Evolutionary conservation across 192 early-diverging fungal genomes (phyloP).

Genomic region (Coemansia sp.): DNA sequence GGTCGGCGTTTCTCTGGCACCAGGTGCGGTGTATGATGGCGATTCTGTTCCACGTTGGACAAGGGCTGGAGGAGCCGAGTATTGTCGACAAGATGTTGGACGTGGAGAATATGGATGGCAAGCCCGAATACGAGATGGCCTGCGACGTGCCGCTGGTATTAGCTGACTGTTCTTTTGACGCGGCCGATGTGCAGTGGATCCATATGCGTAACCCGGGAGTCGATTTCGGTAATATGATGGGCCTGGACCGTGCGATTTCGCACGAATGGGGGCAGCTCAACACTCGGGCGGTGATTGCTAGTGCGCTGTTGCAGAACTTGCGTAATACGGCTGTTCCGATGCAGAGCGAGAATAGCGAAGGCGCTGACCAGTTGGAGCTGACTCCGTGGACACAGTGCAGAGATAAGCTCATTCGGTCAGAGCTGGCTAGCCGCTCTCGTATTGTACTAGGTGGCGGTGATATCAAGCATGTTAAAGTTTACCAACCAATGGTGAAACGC

Average conservation of each 20-base stretch:
- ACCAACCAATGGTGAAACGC: conserved; percentile 43
- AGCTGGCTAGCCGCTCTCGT: conserved; percentile 7
- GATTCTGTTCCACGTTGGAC: conserved; percentile 82
- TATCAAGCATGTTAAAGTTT: conserved; percentile 26
- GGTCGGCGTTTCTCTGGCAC: conserved; percentile 95
- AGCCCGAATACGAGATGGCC: conserved; percentile 93
- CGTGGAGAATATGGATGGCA: conserved; percentile 60
- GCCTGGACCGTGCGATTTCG: conserved; percentile 27
- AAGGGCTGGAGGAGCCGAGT: conserved; percentile 70
- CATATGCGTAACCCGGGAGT: conserved; percentile 44
- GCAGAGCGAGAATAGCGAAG: neutral
- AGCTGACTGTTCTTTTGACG: conserved; percentile 78
- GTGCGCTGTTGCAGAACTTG: conserved; percentile 44
- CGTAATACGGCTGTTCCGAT: conserved; percentile 23
- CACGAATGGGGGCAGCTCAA: conserved; percentile 36
- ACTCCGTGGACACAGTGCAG: conserved; percentile 31
- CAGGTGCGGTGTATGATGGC: conserved; percentile 97
- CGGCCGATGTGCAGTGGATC: conserved; percentile 60
- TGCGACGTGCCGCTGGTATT: conserved; percentile 85
- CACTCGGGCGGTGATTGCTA: conserved; percentile 40
- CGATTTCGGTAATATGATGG: conserved; percentile 32
- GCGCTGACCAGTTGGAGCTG: neutral
- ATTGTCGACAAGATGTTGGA: conserved; percentile 73
- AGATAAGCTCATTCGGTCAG: neutral
- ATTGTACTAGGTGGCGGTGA: conserved; percentile 37